Percentiles rank a stretch among this genome's conserved stretches.
phyloP scores from a whole-genome alignment of 805 yeast species.

The Lipomyces oligophaga region DNA sequence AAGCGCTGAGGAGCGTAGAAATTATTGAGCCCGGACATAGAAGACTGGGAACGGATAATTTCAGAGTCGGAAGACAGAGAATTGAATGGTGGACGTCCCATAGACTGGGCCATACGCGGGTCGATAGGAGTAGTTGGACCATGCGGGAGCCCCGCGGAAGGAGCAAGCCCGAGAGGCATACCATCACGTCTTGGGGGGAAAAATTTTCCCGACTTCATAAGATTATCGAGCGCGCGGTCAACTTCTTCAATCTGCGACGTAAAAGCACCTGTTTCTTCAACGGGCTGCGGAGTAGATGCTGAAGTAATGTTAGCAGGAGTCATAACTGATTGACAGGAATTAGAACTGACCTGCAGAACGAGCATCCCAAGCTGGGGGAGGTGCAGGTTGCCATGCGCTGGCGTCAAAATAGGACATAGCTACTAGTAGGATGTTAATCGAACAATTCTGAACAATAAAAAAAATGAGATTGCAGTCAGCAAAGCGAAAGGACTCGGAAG shows the following conservation, averaged over 20 bases:
- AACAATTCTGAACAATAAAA: no score
- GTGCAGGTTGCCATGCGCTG: constrained; percentile 25
- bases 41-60: constrained; percentile 25
- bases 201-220: constrained; percentile 30
- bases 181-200: constrained; percentile 29
- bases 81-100: constrained; percentile 18
- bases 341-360: constrained; percentile 8
- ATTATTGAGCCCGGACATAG: constrained; percentile 21
- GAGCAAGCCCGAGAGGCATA: constrained; percentile 14
- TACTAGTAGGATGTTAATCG: no score
- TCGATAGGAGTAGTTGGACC: constrained; percentile 20
- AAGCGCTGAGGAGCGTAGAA: constrained; percentile 25
- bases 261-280: constrained; percentile 29
- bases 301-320: constrained; percentile 1
- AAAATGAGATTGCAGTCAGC: no score
- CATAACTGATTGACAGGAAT: background rate
- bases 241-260: constrained; percentile 30
- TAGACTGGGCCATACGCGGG: constrained; percentile 29
- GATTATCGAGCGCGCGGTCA: constrained; percentile 30
- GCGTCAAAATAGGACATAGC: constrained; percentile 29
- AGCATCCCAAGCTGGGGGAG: constrained; percentile 25
- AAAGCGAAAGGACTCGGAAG: no score
- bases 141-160: constrained; percentile 15
- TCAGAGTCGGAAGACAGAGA: constrained; percentile 23
- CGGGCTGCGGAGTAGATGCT: constrained; percentile 18